Base-by-base conservation (phyloP, 2,329 filamentous ascomycete species). In the Alternaria sp. region DNA sequence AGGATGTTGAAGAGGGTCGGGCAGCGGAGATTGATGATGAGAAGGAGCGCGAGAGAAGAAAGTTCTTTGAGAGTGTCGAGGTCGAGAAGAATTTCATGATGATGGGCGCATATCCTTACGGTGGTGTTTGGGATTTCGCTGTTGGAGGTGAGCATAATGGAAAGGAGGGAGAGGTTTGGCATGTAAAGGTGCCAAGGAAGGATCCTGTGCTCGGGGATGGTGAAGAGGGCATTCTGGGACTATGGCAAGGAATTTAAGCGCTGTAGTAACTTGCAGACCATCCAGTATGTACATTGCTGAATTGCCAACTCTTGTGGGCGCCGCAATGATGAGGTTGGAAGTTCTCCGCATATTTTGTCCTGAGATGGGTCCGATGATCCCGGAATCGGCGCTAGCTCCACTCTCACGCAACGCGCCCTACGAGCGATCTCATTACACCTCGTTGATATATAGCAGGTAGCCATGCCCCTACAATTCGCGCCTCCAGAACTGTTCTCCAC, bases 41-140 rank as follows among this genome's bases (percentile, higher is more conserved):
- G 74, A 1, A 78, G 79, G 64, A 73, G 70, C 11, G 74, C 80
- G 67, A 69, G 43, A 68, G 73, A 50, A 68, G 75, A 48, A 65
- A 71, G 18, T 78, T 77, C 20, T 69, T 85, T 59, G 70, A 68
- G 6, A 64, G 66, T 1, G 66, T 84, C 2, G 48, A 77, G 56
- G 56, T 84, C 5, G 64, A 71, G 1, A 83, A 83, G 0, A 62
- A 69, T 51, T 87, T 85, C 64, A 84, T 81, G 53, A 87, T 87
- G 85, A 82, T 88, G 72, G 86, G 86, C 0, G 85, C 84, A 5
- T 89, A 88, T 77, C 84, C 84, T 3, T 67, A 68, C 36, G 79
- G 81, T 3, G 76, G 75, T 0, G 71, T 75, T 11, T 87, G 85
- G 85, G 84, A 87, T 68, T 86, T 85, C 69, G 75, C 74, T 5